phyloP scores from a whole-genome alignment of 192 early-diverging fungal genomes.

The Pecoramyces ruminantium region DNA sequence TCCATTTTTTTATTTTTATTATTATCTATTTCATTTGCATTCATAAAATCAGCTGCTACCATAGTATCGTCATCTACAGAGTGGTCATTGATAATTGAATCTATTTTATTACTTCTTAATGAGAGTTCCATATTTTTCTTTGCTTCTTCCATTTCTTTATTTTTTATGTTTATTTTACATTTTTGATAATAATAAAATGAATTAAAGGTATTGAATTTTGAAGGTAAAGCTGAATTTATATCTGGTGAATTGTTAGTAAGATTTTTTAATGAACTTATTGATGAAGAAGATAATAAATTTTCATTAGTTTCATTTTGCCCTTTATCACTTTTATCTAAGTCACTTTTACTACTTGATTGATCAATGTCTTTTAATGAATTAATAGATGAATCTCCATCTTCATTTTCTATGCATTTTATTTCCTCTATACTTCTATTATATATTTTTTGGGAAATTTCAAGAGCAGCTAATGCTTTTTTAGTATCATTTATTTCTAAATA shows the following conservation, averaged over 20 bases:
- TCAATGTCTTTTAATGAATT: not conserved
- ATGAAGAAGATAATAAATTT: not conserved
- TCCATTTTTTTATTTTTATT: not conserved
- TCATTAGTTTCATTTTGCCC: not conserved
- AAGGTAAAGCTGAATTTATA: not conserved
- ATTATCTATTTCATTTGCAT: not conserved
- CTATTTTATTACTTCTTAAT: not conserved
- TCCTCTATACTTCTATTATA: not conserved
- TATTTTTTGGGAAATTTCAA: not conserved
- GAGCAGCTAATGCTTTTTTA: not conserved
- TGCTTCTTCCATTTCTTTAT: not conserved
- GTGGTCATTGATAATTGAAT: not conserved
- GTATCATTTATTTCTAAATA: not conserved
- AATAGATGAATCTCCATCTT: not conserved
- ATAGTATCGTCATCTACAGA: not conserved
- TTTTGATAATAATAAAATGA: not conserved
- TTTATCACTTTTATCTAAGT: not conserved
- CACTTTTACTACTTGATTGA: not conserved
- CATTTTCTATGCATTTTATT: not conserved
- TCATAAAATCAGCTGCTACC: not conserved
- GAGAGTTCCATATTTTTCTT: not conserved
- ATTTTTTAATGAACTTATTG: not conserved
- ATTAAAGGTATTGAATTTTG: not conserved
- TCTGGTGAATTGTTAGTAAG: not conserved
- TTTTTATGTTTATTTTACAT: not conserved